These are phyloP conservation scores for Hygrocybe coccinea DNA, from an alignment of 768 basidiomycete genomes.

Conservation along the genomic window DNA sequence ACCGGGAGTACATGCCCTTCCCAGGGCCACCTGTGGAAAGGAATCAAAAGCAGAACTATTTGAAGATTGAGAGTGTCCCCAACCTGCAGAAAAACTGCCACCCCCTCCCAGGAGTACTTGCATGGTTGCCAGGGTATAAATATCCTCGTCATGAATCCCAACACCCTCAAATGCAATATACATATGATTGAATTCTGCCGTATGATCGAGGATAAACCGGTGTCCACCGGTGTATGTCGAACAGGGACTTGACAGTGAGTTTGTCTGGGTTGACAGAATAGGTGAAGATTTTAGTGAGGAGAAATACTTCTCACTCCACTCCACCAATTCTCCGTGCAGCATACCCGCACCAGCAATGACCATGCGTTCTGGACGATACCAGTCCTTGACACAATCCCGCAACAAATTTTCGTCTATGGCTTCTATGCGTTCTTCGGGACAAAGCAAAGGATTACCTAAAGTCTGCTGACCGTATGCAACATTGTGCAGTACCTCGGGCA, in stretches of 20 bases:
- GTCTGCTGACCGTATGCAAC: slow-evolving; percentile 76
- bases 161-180: slow-evolving; percentile 91
- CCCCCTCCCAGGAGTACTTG: slow-evolving; percentile 95
- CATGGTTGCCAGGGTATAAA: slow-evolving; percentile 89
- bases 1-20: slow-evolving; percentile 97
- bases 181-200: slow-evolving; percentile 82
- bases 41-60: background rate
- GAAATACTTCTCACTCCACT: slow-evolving; percentile 80
- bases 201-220: slow-evolving; percentile 54
- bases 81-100: slow-evolving; percentile 91
- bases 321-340: slow-evolving; percentile 82
- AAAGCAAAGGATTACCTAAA: slow-evolving; percentile 87
- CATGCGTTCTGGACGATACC: slow-evolving; percentile 93
- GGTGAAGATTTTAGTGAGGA: slow-evolving; percentile 52
- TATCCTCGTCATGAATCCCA: slow-evolving; percentile 85
- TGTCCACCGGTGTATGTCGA: slow-evolving; percentile 84
- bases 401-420: slow-evolving; percentile 59
- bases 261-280: slow-evolving; percentile 21
- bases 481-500: slow-evolving; percentile 85
- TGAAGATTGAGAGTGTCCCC: slow-evolving; percentile 12
- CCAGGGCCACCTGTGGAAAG: slow-evolving; percentile 74
- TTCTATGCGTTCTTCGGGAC: slow-evolving; percentile 78
- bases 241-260: slow-evolving; percentile 35
- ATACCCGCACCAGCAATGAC: slow-evolving; percentile 94
- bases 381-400: slow-evolving; percentile 60